Base-by-base conservation (phyloP, 2,329 filamentous ascomycete genomes). In the Cladosporium sphaerospermum region DNA sequence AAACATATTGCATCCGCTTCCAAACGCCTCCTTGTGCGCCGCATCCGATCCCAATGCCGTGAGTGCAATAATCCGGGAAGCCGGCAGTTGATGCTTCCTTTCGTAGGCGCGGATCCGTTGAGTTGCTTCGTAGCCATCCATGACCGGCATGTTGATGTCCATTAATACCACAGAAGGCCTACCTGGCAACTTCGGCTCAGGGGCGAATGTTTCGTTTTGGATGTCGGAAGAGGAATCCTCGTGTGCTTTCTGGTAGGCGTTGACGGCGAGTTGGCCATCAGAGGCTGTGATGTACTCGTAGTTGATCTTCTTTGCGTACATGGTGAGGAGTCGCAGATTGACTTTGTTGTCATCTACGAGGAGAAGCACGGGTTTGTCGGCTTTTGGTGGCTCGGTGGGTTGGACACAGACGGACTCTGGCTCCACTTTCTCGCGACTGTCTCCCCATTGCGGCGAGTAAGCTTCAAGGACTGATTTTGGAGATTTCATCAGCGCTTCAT, bases 261-360 rank as follows among this genome's bases (percentile, higher is more conserved):
- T 64, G 1, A 79, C 71, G 2, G 78, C 78, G 59, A 78, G 71
- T 1, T 73, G 66, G 4, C 78, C 78, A 56, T 79, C 71, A 16
- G 63, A 64, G 2, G 76, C 77, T n/a, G 70, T 71, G 10, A 71
- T 66, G 3, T 67, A 64, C n/a, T 65, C 69, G 3, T 73, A 72
- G 2, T 71, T 67, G 5, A 71, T 61, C 42, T 66, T 67, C 8
- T 58, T 50, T 11, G 62, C 62, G 53, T 63, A 67, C 46, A 62
- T 64, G 6, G 61, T 56, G 1, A 67, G 62, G 7, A 68, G 61
- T 33, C 62, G 60, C n/a, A 69, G 59, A 19, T 68, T 69, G 56
- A 68, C 56, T 56, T 61, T 59, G 51, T 69, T 68, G 51, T 69
- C 66, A 45, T 69, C 66, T 4, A 68, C 66, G 3, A 68, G 58